phyloP scores from a whole-genome alignment of 257 asterid species.

The Parsonsia alboflavescens region DNA sequence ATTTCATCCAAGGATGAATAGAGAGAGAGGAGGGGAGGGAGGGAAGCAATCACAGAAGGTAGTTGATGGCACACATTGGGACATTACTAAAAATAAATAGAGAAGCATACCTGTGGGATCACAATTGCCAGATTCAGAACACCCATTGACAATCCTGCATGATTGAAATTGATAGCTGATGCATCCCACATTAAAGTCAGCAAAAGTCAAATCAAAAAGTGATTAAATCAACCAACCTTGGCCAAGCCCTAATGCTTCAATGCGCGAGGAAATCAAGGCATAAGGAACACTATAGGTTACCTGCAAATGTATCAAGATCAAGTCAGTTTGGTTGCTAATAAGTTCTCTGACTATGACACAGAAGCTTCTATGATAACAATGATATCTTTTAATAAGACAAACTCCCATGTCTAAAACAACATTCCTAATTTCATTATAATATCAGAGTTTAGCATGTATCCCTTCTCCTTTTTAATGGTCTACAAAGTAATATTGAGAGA shows the following conservation, averaged over 20 bases:
- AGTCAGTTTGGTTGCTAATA: slow-evolving; percentile 1
- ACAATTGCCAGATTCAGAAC: slow-evolving; percentile 84
- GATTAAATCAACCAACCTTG: slow-evolving; percentile 54
- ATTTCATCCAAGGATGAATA: background rate
- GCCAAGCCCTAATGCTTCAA: slow-evolving; percentile 79
- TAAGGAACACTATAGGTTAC: slow-evolving; percentile 86
- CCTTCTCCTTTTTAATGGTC: background rate
- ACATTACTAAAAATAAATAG: background rate
- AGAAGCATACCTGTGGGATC: slow-evolving; percentile 62
- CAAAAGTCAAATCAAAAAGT: slow-evolving; percentile 16
- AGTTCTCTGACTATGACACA: background rate
- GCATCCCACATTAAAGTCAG: slow-evolving; percentile 12
- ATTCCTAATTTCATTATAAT: background rate
- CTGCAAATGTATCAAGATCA: slow-evolving; percentile 37
- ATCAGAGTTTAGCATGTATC: background rate
- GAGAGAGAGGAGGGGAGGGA: background rate
- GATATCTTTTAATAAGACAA: background rate
- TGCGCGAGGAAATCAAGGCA: slow-evolving; percentile 73
- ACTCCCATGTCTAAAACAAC: background rate
- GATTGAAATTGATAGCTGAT: slow-evolving; percentile 20
- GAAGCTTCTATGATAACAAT: background rate
- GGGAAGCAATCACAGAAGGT: background rate
- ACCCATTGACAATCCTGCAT: slow-evolving; percentile 87
- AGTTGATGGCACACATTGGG: background rate
- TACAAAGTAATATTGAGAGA: background rate